Evolutionary conservation across 148 eudicot species (phyloP).

Genomic region (Cornus kousa): DNA sequence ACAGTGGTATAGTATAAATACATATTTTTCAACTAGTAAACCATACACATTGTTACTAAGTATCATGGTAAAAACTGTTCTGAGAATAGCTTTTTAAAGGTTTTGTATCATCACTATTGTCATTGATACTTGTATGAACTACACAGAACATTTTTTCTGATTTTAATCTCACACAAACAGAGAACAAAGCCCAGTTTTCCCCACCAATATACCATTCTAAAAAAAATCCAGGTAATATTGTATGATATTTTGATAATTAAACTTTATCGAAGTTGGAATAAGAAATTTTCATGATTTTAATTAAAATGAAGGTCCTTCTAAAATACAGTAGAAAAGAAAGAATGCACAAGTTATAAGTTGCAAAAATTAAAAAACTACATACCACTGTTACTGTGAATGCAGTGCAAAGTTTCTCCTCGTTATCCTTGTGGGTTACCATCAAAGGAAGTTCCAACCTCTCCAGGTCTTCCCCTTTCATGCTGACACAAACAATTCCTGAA

Average conservation of each 20-base stretch:
- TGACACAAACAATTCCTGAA: conserved; percentile 92
- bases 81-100: background rate
- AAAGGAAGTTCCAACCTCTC: conserved; percentile 76
- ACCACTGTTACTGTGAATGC: conserved; percentile 95
- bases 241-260: background rate
- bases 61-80: background rate
- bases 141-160: background rate
- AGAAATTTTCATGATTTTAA: background rate
- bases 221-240: background rate
- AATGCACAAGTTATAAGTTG: background rate
- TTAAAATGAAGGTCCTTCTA: background rate
- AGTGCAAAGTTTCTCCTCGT: conserved; percentile 79
- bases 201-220: background rate
- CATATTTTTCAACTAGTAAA: no score
- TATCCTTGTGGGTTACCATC: conserved; percentile 74
- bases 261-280: background rate
- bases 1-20: conserved; percentile 15
- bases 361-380: conserved; percentile 22
- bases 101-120: background rate
- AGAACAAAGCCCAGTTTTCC: background rate
- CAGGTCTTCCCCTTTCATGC: conserved; percentile 83
- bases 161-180: background rate
- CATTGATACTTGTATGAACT: background rate
- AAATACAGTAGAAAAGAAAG: background rate
- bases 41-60: background rate